phyloP scores from a whole-genome alignment of 441 rosid genomes.

The Populus hybrid region DNA sequence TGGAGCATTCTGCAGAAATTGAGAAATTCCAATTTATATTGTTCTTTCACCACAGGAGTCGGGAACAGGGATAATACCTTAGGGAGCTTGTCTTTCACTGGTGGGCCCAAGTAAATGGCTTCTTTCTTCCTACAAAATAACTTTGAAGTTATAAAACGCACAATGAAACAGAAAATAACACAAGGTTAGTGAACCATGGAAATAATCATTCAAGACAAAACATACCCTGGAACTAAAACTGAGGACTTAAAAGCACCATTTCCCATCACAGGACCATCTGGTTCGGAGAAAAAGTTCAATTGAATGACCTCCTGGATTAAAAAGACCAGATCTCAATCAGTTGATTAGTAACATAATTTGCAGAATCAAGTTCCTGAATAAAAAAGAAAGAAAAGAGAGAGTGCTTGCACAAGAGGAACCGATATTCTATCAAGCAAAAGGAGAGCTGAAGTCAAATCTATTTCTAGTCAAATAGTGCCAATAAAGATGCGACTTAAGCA shows the following conservation, averaged over 20 bases:
- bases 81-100: slow-evolving; percentile 83
- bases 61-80: slow-evolving; percentile 44
- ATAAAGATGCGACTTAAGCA: background rate
- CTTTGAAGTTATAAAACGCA: slow-evolving; percentile 14
- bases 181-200: slow-evolving; percentile 14
- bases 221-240: slow-evolving; percentile 84
- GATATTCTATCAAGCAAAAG: background rate
- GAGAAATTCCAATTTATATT: background rate
- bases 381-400: background rate
- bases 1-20: slow-evolving; percentile 60
- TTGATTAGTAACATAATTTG: background rate
- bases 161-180: slow-evolving; percentile 4
- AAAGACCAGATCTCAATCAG: slow-evolving; percentile 7
- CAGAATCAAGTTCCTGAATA: background rate
- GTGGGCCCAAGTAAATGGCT: slow-evolving; percentile 85
- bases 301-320: slow-evolving; percentile 56
- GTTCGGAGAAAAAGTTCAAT: slow-evolving; percentile 82
- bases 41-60: background rate
- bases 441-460: background rate
- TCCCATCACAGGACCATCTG: slow-evolving; percentile 93
- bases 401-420: background rate
- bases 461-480: background rate
- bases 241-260: slow-evolving; percentile 85
- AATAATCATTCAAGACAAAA: slow-evolving; percentile 15
- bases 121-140: slow-evolving; percentile 63